phyloP scores from a whole-genome alignment of 257 asterid species.

The Primulina eburnea region DNA sequence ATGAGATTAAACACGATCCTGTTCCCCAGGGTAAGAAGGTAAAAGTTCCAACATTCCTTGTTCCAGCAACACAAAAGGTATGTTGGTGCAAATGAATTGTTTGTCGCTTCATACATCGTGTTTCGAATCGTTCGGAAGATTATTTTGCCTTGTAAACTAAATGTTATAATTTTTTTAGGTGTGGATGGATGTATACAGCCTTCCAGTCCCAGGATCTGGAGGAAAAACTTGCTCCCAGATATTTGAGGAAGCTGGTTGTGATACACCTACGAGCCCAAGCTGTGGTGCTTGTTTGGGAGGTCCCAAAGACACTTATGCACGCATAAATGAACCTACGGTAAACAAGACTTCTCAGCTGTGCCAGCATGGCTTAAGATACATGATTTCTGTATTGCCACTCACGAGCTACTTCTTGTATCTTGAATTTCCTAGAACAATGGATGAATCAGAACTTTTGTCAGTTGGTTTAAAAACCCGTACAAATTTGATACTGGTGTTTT shows the following conservation, averaged over 20 bases:
- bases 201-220: conserved; percentile 89
- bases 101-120: not conserved
- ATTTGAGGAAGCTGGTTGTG: conserved; percentile 99
- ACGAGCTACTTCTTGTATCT: not conserved
- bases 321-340: conserved; percentile 90
- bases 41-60: conserved; percentile 97
- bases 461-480: not conserved
- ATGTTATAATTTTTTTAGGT: conserved; percentile 44
- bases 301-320: conserved; percentile 91
- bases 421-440: not conserved
- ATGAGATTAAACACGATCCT: conserved; percentile 19
- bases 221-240: conserved; percentile 97
- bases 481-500: too few relatives aligned
- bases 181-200: conserved; percentile 93
- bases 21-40: conserved; percentile 77
- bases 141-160: not conserved
- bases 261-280: conserved; percentile 96
- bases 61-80: conserved; percentile 99
- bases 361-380: not conserved
- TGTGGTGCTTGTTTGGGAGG: conserved; percentile 99
- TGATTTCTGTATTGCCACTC: not conserved
- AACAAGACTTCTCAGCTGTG: conserved; percentile 25
- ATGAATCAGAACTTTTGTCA: not conserved
- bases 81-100: conserved; percentile 9
- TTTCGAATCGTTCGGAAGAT: not conserved